Evolutionary conservation across 2,329 filamentous ascomycete genomes (phyloP).

Genomic region (Sporothrix mexicana): DNA sequence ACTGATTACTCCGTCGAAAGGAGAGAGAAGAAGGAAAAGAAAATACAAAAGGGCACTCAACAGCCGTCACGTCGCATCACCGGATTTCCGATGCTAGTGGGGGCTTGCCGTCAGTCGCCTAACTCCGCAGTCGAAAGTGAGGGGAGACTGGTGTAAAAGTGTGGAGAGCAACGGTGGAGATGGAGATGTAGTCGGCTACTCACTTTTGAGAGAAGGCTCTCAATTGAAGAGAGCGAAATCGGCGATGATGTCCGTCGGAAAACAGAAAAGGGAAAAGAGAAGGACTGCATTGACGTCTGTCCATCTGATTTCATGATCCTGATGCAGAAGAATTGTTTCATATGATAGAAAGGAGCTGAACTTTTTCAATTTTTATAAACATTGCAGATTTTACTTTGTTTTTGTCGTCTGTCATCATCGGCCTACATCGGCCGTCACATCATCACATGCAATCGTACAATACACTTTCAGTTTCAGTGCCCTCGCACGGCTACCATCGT

Average conservation of each 20-base stretch:
- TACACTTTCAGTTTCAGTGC: no score
- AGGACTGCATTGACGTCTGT: no score
- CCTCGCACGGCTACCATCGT: conserved; percentile 48
- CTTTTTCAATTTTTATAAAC: background rate
- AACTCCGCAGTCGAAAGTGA: conserved; percentile 13
- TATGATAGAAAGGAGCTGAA: background rate
- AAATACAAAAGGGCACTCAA: background rate
- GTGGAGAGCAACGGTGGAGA: conserved; percentile 8
- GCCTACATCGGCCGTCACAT: no score
- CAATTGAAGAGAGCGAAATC: conserved; percentile 4
- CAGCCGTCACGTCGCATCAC: background rate
- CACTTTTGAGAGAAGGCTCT: no score
- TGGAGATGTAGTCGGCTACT: conserved; percentile 7
- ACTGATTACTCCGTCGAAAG: no score
- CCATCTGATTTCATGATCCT: background rate
- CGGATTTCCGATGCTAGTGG: background rate
- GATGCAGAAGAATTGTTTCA: no score
- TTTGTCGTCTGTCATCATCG: background rate
- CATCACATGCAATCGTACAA: conserved; percentile 16
- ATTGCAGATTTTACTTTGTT: background rate
- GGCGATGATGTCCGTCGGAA: background rate
- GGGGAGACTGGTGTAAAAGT: conserved; percentile 3
- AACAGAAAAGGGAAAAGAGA: no score
- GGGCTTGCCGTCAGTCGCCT: conserved; percentile 7
- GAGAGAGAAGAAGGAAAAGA: background rate